Base-by-base conservation (phyloP, 2,329 filamentous ascomycete genomes). In the Pseudocercospora crystallina region DNA sequence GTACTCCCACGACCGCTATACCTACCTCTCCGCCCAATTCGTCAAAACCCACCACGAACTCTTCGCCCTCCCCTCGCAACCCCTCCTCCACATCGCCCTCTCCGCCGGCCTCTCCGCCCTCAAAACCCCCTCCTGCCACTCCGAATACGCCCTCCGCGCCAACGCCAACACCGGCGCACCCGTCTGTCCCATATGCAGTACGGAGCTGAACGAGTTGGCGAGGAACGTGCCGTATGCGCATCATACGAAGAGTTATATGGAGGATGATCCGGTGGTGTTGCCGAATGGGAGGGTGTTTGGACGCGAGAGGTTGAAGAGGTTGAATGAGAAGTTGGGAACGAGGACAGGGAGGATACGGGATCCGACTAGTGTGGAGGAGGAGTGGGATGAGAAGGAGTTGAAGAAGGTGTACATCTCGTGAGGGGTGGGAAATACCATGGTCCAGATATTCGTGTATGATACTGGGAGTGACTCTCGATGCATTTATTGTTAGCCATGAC, bases 111-210 rank as follows among this genome's bases (percentile, higher is more conserved):
- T 99, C 8, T 96, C 91, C 0, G 91, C 94, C 1, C 84, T 99
- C 59, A 99, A 99, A 71, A 97, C 94, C 1, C 94, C 94, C 0
- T 85, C 90, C 12, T 99, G 94, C 68, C 91, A 97, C 73, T 87
- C 86, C 1, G 74, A 77, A 15, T 80, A 79, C 60, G 75, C 81
- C 4, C 79, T 81, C 1, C 57, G 79, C 74, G 85, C 70, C 1
- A 70, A 86, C 9, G 79, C 80, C 8, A 80, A 86, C 1, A 84
- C 83, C 2, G 86, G 72, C 9, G 72, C 87, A 7, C 86, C 84
- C 42, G 84, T 97, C 36, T 99, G 94, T 63, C 94, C 94, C 2
- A 97, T 99, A 65, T 99, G 94, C 76, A 94, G 87, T 41, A 94
- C 87, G 0, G 94, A 99, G 72, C 81, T 99, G 49, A 97, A 97